Base-by-base conservation (phyloP, 2,329 filamentous ascomycete species). In the Bipolaris zeicola region DNA sequence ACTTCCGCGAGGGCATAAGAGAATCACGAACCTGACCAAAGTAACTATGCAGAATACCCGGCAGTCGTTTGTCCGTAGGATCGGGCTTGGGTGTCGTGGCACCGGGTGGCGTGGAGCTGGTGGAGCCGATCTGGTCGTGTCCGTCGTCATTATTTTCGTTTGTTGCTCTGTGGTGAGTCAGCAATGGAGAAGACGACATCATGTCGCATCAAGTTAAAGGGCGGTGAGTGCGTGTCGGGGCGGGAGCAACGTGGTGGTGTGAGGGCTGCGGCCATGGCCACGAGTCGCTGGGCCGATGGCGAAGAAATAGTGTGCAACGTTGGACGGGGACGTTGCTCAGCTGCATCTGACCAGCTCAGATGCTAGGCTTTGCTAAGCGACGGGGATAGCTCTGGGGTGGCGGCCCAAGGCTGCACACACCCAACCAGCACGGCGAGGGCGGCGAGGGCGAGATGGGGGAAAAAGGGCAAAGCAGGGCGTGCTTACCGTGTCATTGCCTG, bases 11-110 rank as follows among this genome's bases (percentile, higher is more conserved):
- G 63, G 72, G 69, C 65, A 76, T 73, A 85, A 87, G 84, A 70
- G 75, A 77, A 65, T 86, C 85, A 97, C 95, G 89, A 96, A 99
- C 95, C 94, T 99, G 95, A 82, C 89, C 90, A 85, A 98, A 96
- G 84, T 95, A 97, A 83, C 89, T 96, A 78, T 88, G 86, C 85
- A 95, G 89, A 82, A 98, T 96, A 76, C 92, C 91, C 67, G 95
- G 95, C 75, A 96, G 84, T 80, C 95, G 90, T 81, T 96, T 97
- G 82, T 99, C 95, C 73, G 90, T 89, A 63, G 90, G 89, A 79
- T 98, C 94, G 66, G 95, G 95, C 73, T 93, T 90, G 67, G 95
- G 95, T 62, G 95, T 99, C 66, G 92, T 90, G 77, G 96, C 87
- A 72, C 93, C 92, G 68, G 93, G 96, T 72, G 92, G 90, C 70